These are phyloP conservation scores for Globisporangium echinulatum DNA, from an alignment of 352 stramenopile genomes.

Conservation along the genomic window DNA sequence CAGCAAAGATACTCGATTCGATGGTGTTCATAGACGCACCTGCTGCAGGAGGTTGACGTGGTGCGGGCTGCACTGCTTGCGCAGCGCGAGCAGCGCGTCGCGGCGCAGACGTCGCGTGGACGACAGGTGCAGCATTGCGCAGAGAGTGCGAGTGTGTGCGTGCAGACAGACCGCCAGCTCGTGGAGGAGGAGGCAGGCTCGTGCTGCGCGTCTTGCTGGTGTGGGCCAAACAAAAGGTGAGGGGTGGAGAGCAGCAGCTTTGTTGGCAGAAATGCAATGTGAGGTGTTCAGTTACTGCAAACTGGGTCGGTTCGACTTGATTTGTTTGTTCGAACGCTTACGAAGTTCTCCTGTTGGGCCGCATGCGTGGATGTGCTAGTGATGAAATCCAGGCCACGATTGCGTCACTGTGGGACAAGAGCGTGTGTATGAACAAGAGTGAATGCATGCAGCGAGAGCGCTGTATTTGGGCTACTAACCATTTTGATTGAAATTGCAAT, in stretches of 20 bases:
- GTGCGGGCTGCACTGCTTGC: slow-evolving; percentile 44
- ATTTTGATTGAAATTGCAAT: too few relatives aligned
- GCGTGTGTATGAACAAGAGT: background rate
- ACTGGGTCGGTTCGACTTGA: background rate
- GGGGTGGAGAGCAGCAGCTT: background rate
- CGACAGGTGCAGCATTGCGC: slow-evolving; percentile 22
- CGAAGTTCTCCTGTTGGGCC: too few relatives aligned
- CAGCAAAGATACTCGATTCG: background rate
- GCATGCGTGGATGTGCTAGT: background rate
- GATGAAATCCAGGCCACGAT: background rate
- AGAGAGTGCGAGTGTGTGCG: too few relatives aligned
- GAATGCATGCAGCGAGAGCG: background rate
- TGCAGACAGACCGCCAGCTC: too few relatives aligned
- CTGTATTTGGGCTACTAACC: background rate
- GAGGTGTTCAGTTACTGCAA: background rate
- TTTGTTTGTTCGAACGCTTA: background rate
- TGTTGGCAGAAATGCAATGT: background rate
- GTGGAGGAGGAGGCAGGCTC: too few relatives aligned
- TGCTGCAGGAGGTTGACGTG: slow-evolving; percentile 70
- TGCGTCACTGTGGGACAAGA: background rate
- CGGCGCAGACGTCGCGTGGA: slow-evolving; percentile 66
- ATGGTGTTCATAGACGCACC: slow-evolving; percentile 23
- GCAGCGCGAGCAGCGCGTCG: slow-evolving; percentile 42
- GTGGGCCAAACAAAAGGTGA: background rate
- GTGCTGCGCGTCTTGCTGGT: background rate